phyloP scores from a whole-genome alignment of 352 stramenopile species.

The Phytophthora syringae region DNA sequence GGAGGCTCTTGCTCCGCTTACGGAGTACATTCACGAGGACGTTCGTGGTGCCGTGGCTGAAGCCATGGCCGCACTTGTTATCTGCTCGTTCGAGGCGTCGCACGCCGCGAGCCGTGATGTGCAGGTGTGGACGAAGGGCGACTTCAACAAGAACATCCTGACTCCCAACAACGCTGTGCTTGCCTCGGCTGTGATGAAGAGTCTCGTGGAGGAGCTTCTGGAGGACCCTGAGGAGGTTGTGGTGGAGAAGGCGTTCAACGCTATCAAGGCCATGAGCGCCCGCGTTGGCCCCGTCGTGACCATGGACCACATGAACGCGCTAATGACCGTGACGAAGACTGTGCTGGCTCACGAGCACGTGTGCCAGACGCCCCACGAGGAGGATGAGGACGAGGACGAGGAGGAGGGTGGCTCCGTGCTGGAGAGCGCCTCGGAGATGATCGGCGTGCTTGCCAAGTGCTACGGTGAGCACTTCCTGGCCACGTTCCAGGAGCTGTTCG shows the following conservation, averaged over 20 bases:
- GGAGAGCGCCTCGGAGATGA: constrained; percentile 93
- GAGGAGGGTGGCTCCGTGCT: constrained; percentile 94
- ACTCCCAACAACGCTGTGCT: constrained; percentile 82
- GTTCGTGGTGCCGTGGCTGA: constrained; percentile 83
- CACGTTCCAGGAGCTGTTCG: constrained; percentile 92
- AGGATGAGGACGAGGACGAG: constrained; percentile 93
- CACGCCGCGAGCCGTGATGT: constrained; percentile 80
- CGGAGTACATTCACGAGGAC: constrained; percentile 90
- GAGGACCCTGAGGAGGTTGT: constrained; percentile 87
- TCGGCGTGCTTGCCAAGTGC: constrained; percentile 93
- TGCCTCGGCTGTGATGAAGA: constrained; percentile 80
- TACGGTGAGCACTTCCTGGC: constrained; percentile 93
- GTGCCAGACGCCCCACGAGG: constrained; percentile 90
- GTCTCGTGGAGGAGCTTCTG: constrained; percentile 77
- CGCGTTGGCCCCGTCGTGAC: constrained; percentile 92
- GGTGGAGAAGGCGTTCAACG: constrained; percentile 96
- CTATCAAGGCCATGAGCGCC: constrained; percentile 95
- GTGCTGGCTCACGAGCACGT: constrained; percentile 90
- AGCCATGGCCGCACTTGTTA: constrained; percentile 78
- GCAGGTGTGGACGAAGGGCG: constrained; percentile 86
- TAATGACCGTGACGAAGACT: constrained; percentile 88
- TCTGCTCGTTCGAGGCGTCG: constrained; percentile 86
- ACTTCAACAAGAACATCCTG: constrained; percentile 82
- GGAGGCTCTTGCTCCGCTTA: constrained; percentile 76
- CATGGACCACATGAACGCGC: constrained; percentile 88